Conservation (phyloP, 78 protist genomes). For the Protostelium mycophagum region DNA sequence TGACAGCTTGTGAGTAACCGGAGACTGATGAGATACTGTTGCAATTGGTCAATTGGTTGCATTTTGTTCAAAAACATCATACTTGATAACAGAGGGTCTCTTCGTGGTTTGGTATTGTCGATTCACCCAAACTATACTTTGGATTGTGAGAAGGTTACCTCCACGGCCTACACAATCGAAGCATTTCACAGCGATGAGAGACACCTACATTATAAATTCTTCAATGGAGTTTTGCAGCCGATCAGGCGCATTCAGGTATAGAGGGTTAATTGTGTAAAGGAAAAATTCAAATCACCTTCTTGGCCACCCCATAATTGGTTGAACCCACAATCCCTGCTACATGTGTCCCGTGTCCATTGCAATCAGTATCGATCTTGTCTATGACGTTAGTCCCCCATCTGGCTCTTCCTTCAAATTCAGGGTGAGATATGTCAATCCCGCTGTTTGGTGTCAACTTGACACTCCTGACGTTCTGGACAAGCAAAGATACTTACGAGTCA, state of each 20-base stretch:
- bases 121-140: not conserved
- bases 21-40: not conserved
- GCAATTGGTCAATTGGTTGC: no score
- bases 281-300: not conserved
- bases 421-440: not conserved
- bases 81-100: not conserved
- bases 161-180: not conserved
- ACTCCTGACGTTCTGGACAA: not conserved
- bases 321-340: not conserved
- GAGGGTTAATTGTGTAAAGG: no score
- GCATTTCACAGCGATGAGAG: not conserved
- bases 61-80: no score
- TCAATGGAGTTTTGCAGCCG: not conserved
- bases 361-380: not conserved
- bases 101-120: not conserved
- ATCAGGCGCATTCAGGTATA: no score
- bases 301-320: not conserved
- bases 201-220: not conserved
- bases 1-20: not conserved
- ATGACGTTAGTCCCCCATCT: not conserved
- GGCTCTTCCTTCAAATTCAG: not conserved
- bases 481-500: not conserved
- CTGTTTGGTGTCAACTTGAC: not conserved
- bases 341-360: not conserved
- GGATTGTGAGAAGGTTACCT: not conserved